Conservation (phyloP, 768 basidiomycete species). For the Tylopilus intermedius region DNA sequence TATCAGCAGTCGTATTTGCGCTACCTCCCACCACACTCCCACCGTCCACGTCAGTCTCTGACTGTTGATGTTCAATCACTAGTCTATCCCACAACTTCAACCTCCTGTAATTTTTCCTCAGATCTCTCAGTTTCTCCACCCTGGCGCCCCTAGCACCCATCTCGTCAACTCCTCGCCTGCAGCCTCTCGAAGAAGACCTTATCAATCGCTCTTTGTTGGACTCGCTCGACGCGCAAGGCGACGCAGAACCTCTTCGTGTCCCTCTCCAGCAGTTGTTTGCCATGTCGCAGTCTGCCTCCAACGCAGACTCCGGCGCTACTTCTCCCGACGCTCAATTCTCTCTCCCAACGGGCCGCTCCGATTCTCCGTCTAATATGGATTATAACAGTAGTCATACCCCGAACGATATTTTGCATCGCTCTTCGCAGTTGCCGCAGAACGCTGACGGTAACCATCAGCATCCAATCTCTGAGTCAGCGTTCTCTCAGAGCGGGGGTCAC, state of each 20-base stretch:
- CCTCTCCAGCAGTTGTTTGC: constrained; percentile 34
- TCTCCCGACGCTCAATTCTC: constrained; percentile 57
- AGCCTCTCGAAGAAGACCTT: constrained; percentile 60
- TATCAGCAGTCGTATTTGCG: constrained; percentile 37
- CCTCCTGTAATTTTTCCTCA: constrained; percentile 27
- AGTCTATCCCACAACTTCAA: constrained; percentile 27
- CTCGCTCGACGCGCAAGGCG: constrained; percentile 77
- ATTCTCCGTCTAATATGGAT: constrained; percentile 43
- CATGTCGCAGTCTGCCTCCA: constrained; percentile 46
- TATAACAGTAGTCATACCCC: constrained; percentile 34
- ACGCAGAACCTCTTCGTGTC: constrained; percentile 58
- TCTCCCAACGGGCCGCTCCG: constrained; percentile 43
- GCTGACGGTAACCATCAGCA: constrained; percentile 34
- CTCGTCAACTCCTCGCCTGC: constrained; percentile 28
- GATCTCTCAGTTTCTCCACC: constrained; percentile 31
- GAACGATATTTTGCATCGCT: constrained; percentile 27
- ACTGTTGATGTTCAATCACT: constrained; percentile 42
- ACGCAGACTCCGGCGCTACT: constrained; percentile 44
- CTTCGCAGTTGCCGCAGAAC: constrained; percentile 24
- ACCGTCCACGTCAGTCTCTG: constrained; percentile 27
- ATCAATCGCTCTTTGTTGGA: constrained; percentile 83
- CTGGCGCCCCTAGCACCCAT: constrained; percentile 47
- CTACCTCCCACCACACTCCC: constrained; percentile 30
- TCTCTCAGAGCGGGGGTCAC: constrained; percentile 30
- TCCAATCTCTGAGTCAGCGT: constrained; percentile 26